Percentiles rank a stretch among this genome's conserved stretches.
These are phyloP conservation scores for Exidia glandulosa DNA, from an alignment of 768 basidiomycete species.

Conservation along the genomic window DNA sequence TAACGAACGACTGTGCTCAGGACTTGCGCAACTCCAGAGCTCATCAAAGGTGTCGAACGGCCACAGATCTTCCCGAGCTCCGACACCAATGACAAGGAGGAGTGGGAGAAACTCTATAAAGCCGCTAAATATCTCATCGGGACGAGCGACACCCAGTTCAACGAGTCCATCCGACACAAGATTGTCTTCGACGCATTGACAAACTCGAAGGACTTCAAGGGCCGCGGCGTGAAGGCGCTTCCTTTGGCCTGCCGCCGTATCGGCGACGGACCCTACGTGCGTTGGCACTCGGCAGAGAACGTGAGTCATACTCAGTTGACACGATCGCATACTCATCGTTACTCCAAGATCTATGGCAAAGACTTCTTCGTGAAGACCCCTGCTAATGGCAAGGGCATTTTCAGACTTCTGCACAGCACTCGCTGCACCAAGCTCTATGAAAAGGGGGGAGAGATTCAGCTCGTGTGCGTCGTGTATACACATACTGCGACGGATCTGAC, in stretches of 20 bases:
- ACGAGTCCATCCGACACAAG: slow-evolving; percentile 14
- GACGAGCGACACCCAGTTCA: slow-evolving; percentile 8
- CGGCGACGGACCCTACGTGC: slow-evolving; percentile 8
- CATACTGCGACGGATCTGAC: not conserved
- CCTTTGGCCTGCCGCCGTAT: slow-evolving; percentile 14
- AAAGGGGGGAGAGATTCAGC: not conserved
- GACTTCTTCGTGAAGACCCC: not conserved
- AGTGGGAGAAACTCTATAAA: slow-evolving; percentile 11
- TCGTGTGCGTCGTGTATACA: not conserved
- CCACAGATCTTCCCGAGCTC: slow-evolving; percentile 5
- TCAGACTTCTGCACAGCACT: not conserved
- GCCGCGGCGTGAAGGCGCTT: slow-evolving; percentile 7
- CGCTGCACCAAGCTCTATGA: not conserved
- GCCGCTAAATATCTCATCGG: slow-evolving; percentile 11
- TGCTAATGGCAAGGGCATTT: not conserved
- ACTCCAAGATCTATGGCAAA: not conserved
- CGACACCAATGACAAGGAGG: not conserved
- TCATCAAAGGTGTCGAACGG: slow-evolving; percentile 6
- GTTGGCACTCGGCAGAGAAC: slow-evolving; percentile 13
- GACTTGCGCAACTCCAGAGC: slow-evolving; percentile 14
- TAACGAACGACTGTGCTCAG: too few relatives aligned
- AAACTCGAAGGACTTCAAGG: not conserved
- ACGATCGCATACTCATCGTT: not conserved
- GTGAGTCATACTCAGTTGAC: slow-evolving; percentile 1
- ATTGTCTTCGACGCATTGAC: slow-evolving; percentile 10